These are phyloP conservation scores for Saccharomycopsis guyanensis DNA, from an alignment of 805 yeast species.

Conservation along the genomic window DNA sequence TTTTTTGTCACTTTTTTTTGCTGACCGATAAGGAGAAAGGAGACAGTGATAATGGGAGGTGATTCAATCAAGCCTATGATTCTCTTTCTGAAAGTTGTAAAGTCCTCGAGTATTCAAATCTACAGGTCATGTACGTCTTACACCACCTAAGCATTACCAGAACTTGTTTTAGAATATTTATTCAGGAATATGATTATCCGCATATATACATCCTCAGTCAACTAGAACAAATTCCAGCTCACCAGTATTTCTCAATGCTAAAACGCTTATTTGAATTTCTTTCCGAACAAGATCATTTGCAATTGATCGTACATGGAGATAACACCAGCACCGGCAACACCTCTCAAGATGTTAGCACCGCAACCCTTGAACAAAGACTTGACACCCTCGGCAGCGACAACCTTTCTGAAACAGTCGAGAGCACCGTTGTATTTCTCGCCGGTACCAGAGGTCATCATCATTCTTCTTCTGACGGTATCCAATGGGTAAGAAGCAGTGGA, in stretches of 20 bases:
- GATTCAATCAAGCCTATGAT: no score
- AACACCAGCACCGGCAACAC: slow-evolving; percentile 99
- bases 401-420: slow-evolving; percentile 83
- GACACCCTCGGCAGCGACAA: slow-evolving; percentile 95
- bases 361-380: slow-evolving; percentile 95
- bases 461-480: slow-evolving; percentile 99
- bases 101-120: no score
- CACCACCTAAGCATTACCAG: no score
- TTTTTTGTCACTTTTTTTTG: background rate
- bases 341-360: slow-evolving; percentile 99
- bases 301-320: slow-evolving; percentile 96
- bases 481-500: slow-evolving; percentile 98
- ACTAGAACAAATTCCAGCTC: background rate
- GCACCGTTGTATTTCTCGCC: slow-evolving; percentile 96
- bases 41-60: no score
- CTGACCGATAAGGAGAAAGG: background rate
- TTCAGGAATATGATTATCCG: background rate
- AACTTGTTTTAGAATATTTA: background rate
- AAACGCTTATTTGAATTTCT: slow-evolving; percentile 67
- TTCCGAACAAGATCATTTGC: slow-evolving; percentile 91
- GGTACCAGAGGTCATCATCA: slow-evolving; percentile 99
- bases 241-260: slow-evolving; percentile 1
- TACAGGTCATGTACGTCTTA: no score
- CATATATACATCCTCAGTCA: background rate
- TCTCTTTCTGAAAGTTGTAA: no score